phyloP scores from a whole-genome alignment of 495 filamentous ascomycete genomes.

The Baudoinia panamericana region DNA sequence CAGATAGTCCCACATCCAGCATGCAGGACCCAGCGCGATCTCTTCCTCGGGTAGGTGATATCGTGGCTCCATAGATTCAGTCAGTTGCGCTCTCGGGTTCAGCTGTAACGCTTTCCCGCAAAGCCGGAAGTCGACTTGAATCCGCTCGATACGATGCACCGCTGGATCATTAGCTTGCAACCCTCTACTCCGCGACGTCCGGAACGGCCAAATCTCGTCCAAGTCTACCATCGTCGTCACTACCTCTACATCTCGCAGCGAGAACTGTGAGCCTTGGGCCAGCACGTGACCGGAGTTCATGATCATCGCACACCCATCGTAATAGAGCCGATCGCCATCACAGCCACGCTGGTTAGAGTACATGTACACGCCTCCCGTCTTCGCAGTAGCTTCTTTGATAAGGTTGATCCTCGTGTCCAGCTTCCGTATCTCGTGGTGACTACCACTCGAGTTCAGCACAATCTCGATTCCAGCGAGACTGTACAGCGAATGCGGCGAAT shows the following conservation, averaged over 20 bases:
- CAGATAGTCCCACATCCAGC: conserved; percentile 81
- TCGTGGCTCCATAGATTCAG: conserved; percentile 30
- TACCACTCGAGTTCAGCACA: conserved; percentile 62
- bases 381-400: conserved; percentile 62
- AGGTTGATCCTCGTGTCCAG: conserved; percentile 59
- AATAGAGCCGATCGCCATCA: conserved; percentile 55
- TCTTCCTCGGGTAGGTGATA: conserved; percentile 62
- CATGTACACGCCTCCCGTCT: conserved; percentile 31
- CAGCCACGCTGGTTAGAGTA: conserved; percentile 46
- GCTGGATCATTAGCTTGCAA: conserved; percentile 40
- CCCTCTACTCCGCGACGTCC: conserved; percentile 40
- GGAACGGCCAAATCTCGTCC: conserved; percentile 52
- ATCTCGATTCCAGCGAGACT: conserved; percentile 41
- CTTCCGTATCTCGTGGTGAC: conserved; percentile 63
- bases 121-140: conserved; percentile 31
- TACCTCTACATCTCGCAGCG: conserved; percentile 71
- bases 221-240: conserved; percentile 69
- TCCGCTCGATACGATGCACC: conserved; percentile 24
- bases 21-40: conserved; percentile 55
- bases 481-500: conserved; percentile 27
- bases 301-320: conserved; percentile 68
- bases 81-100: conserved; percentile 10
- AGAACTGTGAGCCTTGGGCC: conserved; percentile 62
- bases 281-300: conserved; percentile 60
- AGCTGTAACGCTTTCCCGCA: not conserved